Percentiles rank a stretch among this genome's conserved stretches.
Evolutionary conservation across 768 basidiomycete genomes (phyloP).

Genomic region (Pleurotus giganteus): DNA sequence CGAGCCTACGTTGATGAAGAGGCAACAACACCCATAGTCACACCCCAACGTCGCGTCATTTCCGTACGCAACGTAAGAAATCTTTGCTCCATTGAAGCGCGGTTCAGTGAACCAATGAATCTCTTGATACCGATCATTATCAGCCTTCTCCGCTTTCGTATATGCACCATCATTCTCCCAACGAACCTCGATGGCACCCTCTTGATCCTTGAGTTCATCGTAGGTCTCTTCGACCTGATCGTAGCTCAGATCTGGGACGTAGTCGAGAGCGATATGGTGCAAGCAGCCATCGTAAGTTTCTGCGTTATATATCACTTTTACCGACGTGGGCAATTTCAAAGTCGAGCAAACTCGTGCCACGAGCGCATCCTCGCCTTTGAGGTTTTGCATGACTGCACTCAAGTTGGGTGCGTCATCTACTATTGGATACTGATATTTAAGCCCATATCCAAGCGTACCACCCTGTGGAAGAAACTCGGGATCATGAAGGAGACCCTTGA

Average conservation of each 20-base stretch:
- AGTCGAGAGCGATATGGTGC: not conserved
- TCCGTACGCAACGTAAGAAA: not conserved
- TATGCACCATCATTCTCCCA: not conserved
- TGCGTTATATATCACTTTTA: not conserved
- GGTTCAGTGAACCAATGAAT: not conserved
- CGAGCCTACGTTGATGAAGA: not conserved
- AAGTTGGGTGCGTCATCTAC: not conserved
- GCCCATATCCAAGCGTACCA: constrained; percentile 16
- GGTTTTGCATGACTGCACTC: not conserved
- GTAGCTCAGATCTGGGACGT: not conserved
- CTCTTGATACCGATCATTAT: not conserved
- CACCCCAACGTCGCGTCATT: not conserved
- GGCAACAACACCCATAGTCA: not conserved
- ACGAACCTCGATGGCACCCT: not conserved
- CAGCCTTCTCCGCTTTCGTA: not conserved
- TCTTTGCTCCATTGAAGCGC: not conserved
- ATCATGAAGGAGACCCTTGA: not conserved
- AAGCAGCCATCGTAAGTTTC: not conserved
- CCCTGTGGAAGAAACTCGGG: constrained; percentile 5
- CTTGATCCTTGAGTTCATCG: not conserved
- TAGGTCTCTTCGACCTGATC: not conserved
- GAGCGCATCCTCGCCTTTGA: not conserved
- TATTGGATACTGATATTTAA: constrained; percentile 11
- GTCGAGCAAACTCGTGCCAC: not conserved
- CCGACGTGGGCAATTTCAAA: not conserved